Evolutionary conservation across 805 yeast genomes (phyloP), one percentile per base, ranked within the genome.

Genomic region (Cyberlindnera lachancei): DNA sequence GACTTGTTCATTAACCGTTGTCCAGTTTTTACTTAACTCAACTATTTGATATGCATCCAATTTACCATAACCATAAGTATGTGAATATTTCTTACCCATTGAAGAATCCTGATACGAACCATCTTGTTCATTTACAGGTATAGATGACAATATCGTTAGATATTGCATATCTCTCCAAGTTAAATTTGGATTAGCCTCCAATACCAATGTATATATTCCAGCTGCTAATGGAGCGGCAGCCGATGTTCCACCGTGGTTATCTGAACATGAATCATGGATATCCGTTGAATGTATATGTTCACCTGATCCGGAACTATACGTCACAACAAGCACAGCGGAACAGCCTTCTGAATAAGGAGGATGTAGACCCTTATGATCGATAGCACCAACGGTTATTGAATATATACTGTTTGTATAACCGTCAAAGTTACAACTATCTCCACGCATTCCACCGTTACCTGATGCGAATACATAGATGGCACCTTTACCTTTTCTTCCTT

Each of bases 161-260:
- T 88, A 85, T 59, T 92, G 98, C 34, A 88, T 68, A 53, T 92
- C 98, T 53, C 98, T 72, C 98, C 98, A 92, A 0, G 96, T 83
- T 34, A 92, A 68, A 5, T 79, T 69, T 1, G 96, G 95, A 43
- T 94, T 82, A 4, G 80, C 87, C 45, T 79, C 77, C 31, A 92
- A 63, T 3, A 84, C 84, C 32, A 92, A 63, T 0, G 96, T 73
- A 53, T 83, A 86, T 1, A 92, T 70, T n/a, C 97, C 98, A 0
- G 97, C 96, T 0, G 96, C 97, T 35, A 92, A 66, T 0, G 98
- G 98, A 0, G 98, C 98, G 12, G 98, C 96, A 0, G 98, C 98
- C 15, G 97, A 90, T 0, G 98, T 92, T 15, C 98, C 98, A 9
- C 96, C 96, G 56, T 92, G 98, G 17, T 46, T 56, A 23, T 68